A percentile compares a stretch with the other conserved stretches of the same genome.
Conservation (phyloP, 1,284 basidiomycete genomes). For the Kwoniella shivajii region DNA sequence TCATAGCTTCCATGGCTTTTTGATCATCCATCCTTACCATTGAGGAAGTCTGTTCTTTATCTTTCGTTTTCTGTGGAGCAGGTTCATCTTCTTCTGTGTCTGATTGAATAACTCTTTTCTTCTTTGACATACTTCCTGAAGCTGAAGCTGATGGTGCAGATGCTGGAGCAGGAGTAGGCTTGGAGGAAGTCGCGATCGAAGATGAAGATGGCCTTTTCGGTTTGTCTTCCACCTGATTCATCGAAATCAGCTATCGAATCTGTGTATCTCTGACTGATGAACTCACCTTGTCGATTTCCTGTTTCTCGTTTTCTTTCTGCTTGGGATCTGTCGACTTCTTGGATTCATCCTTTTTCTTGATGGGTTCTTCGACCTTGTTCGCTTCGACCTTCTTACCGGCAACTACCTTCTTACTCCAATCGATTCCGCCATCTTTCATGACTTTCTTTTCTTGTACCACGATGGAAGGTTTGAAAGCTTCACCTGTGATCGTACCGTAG, state of each 20-base stretch:
- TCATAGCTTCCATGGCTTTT: conserved; percentile 52
- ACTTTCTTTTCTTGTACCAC: conserved; percentile 10
- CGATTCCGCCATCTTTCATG: conserved; percentile 35
- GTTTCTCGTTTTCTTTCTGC: too few relatives aligned
- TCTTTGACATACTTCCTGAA: conserved; percentile 15
- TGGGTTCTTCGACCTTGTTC: conserved; percentile 13
- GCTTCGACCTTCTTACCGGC: conserved; percentile 4
- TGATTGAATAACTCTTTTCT: conserved; percentile 37
- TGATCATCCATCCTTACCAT: conserved; percentile 41
- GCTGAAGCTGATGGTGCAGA: neutral
- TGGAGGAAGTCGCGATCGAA: neutral
- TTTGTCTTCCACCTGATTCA: too few relatives aligned
- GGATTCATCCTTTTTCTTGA: conserved; percentile 8
- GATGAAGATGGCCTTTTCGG: too few relatives aligned
- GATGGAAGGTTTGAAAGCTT: conserved; percentile 19
- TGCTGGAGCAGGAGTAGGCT: neutral
- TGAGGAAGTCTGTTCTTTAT: conserved; percentile 39
- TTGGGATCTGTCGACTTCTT: conserved; percentile 13
- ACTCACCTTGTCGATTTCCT: too few relatives aligned
- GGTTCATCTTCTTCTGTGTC: conserved; percentile 39
- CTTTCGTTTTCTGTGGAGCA: conserved; percentile 1
- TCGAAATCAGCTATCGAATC: neutral
- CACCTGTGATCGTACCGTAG: conserved; percentile 46
- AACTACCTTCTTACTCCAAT: conserved; percentile 20
- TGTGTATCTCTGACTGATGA: neutral